Conservation (phyloP, 331 rosid species). For the Malus hybrid region DNA sequence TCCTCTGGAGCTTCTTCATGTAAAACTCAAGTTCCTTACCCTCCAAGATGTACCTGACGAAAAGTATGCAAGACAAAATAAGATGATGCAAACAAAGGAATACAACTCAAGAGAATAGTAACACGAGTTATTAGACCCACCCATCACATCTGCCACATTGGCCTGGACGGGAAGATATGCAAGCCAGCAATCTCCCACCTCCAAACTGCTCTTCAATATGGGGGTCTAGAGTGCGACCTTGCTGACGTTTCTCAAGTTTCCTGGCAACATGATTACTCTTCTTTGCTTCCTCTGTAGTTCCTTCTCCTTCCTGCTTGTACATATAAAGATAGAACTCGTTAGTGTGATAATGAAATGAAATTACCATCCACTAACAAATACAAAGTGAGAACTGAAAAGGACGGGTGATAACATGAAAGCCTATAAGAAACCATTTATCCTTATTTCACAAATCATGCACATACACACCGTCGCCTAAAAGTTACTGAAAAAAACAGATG, state of each 20-base stretch:
- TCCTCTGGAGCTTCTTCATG: constrained; percentile 40
- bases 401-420: not conserved
- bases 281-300: constrained; percentile 26
- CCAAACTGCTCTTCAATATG: constrained; percentile 40
- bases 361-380: too few relatives aligned
- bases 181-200: constrained; percentile 31
- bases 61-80: not conserved
- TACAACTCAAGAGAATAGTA: not conserved
- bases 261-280: constrained; percentile 32
- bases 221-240: constrained; percentile 21
- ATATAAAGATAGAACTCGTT: not conserved
- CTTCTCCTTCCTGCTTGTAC: constrained; percentile 30
- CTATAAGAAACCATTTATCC: not conserved
- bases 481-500: too few relatives aligned
- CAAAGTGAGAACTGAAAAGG: too few relatives aligned
- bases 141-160: constrained; percentile 46
- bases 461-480: not conserved
- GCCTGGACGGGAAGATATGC: constrained; percentile 41
- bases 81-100: not conserved
- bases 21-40: constrained; percentile 42
- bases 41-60: constrained; percentile 35
- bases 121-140: not conserved
- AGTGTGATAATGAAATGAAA: not conserved
- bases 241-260: constrained; percentile 37
- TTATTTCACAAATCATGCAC: not conserved